Evolutionary conservation across 2,329 filamentous ascomycete genomes (phyloP), one percentile per base, ranked within the genome.

Genomic region (Colletotrichum truncatum): DNA sequence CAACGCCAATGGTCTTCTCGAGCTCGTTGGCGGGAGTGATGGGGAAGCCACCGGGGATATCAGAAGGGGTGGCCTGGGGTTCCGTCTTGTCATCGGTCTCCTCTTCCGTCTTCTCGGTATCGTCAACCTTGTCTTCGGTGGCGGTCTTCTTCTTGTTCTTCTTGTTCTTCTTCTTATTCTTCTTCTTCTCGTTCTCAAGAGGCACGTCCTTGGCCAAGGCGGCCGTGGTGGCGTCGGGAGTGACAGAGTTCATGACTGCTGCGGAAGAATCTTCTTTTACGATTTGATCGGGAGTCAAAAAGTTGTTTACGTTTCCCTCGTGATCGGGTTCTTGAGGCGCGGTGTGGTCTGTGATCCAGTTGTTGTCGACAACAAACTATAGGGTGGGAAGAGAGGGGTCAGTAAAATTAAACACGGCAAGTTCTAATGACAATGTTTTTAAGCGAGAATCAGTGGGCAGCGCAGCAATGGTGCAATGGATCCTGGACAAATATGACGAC

Each of bases 321-420:
- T 87, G 86, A 84, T 98, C 95, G 74, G 89, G 88, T 81, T 98
- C 94, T 80, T 91, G 90, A 65, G 92, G 92, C 41, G 90, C 91
- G 64, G 89, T 89, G 72, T 90, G 88, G 80, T 98, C 94, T 77
- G 90, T 92, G 53, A 89, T 89, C 96, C 96, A 99, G 72, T 87
- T 88, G 71, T 92, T 93, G 86, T 99, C 93, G 70, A 98, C 95
- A 73, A 99, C 92, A 78, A 97, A 99, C 95, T 98, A 77, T 59
- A 73, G 38, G 55, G 30, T 45, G 60, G 39, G 67, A 59, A 72
- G 65, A 60, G 48, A 55, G 58, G 48, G 55, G 64, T 67, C 49
- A 65, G 61, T 55, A 55, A 65, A 60, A 51, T 55, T 52, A 52
- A 34, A 26, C 46, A 39, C 11, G 49, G 34, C 41, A 34, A 21